A percentile compares a stretch with the other conserved stretches of the same genome.
phyloP scores from a whole-genome alignment of 768 basidiomycete species.

The Boletus coccyginus region DNA sequence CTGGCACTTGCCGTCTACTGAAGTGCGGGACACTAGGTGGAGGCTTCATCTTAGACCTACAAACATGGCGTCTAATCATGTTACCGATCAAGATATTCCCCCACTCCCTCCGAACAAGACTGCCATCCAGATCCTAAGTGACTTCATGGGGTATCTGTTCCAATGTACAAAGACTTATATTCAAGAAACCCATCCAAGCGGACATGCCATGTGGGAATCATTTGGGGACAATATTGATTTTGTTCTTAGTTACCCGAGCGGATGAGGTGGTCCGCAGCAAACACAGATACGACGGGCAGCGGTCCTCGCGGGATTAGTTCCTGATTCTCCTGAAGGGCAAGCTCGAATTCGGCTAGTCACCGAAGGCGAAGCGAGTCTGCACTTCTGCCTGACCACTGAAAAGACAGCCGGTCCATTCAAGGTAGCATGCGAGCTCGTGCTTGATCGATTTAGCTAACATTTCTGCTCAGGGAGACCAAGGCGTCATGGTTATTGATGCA shows the following conservation, averaged over 20 bases:
- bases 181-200: conserved; percentile 43
- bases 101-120: conserved; percentile 43
- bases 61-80: conserved; percentile 16
- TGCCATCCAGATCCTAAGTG: conserved; percentile 43
- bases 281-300: conserved; percentile 43
- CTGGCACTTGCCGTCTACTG: background rate
- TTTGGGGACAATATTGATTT: conserved; percentile 42
- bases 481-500: conserved; percentile 56
- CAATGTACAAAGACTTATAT: conserved; percentile 43
- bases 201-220: conserved; percentile 40
- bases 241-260: conserved; percentile 47
- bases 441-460: background rate
- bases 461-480: conserved; percentile 38
- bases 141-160: conserved; percentile 49
- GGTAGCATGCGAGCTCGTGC: conserved; percentile 6
- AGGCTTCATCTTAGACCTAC: conserved; percentile 35
- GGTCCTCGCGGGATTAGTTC: conserved; percentile 39
- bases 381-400: conserved; percentile 43
- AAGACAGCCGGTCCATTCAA: conserved; percentile 29
- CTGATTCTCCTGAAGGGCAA: conserved; percentile 35
- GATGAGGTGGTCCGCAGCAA: conserved; percentile 48
- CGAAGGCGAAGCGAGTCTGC: conserved; percentile 54
- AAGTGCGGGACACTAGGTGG: conserved; percentile 27
- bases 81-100: conserved; percentile 36
- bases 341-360: conserved; percentile 43